A percentile compares a stretch with the other conserved stretches of the same genome.
These are phyloP conservation scores for Xerophyta viscosa DNA, from an alignment of 106 monocot genomes.

Conservation along the genomic window DNA sequence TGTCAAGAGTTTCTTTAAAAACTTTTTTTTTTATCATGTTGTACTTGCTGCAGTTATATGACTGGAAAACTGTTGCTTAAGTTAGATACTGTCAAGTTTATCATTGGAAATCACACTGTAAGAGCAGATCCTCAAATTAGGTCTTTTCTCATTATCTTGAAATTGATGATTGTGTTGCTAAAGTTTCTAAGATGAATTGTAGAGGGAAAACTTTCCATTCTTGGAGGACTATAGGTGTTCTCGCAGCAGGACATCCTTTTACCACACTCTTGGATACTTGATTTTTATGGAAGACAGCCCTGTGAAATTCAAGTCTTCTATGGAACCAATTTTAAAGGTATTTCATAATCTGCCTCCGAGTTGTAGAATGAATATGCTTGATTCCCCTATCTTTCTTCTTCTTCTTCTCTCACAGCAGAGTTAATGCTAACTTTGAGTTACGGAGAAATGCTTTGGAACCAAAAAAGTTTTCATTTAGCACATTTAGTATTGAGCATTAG, in stretches of 20 bases:
- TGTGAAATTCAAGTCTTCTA: constrained; percentile 87
- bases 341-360: not conserved
- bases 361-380: no score
- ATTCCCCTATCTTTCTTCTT: no score
- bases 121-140: constrained; percentile 2
- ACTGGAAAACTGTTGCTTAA: constrained; percentile 98
- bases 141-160: constrained; percentile 1
- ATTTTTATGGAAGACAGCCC: constrained; percentile 98
- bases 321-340: constrained; percentile 94
- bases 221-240: constrained; percentile 86
- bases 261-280: constrained; percentile 83
- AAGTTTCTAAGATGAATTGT: constrained; percentile 6
- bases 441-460: no score
- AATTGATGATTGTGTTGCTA: constrained; percentile 5
- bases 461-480: no score
- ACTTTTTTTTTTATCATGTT: constrained; percentile 8
- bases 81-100: constrained; percentile 85
- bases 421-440: no score
- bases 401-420: no score
- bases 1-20: no score
- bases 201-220: constrained; percentile 95
- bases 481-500: no score
- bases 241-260: constrained; percentile 87
- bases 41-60: constrained; percentile 75
- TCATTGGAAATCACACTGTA: constrained; percentile 88